Percentiles rank a stretch among this genome's conserved stretches.
Conservation (phyloP, 306 rosid species). For the Vigna unguiculata region DNA sequence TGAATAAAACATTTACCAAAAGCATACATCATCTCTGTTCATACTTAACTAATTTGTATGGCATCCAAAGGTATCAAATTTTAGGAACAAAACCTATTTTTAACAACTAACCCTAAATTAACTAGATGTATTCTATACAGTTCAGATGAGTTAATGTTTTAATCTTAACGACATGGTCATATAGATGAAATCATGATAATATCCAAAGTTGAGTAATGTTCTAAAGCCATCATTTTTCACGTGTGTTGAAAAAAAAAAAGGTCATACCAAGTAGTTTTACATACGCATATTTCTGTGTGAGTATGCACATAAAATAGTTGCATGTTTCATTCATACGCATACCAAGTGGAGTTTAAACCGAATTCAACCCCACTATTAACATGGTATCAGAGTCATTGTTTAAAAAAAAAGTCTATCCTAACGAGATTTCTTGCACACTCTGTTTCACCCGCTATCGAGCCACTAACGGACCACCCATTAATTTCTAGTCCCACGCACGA, state of each 20-base stretch:
- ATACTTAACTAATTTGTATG: conserved; percentile 3
- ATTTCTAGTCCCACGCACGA: too few species aligned
- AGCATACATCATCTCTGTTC: conserved; percentile 15
- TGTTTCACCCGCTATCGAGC: too few species aligned
- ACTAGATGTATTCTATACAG: background rate
- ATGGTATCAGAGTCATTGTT: too few species aligned
- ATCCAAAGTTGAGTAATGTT: conserved; percentile 16
- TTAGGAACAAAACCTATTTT: conserved; percentile 1
- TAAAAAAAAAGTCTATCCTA: too few species aligned
- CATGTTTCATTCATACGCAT: background rate
- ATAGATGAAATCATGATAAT: background rate
- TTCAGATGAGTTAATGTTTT: background rate
- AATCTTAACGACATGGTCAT: background rate
- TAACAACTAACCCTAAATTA: background rate
- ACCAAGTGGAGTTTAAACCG: too few species aligned
- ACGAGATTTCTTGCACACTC: too few species aligned
- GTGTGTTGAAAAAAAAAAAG: too few species aligned
- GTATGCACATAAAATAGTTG: background rate
- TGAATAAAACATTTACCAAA: conserved; percentile 6
- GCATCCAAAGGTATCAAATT: conserved; percentile 14
- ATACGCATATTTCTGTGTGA: background rate
- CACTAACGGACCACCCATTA: too few species aligned
- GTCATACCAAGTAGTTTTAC: background rate
- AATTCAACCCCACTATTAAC: too few species aligned
- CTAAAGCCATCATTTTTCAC: conserved; percentile 5